Evolutionary conservation across 331 rosid genomes (phyloP), one percentile per base, ranked within the genome.

Genomic region (Arachis monticola): DNA sequence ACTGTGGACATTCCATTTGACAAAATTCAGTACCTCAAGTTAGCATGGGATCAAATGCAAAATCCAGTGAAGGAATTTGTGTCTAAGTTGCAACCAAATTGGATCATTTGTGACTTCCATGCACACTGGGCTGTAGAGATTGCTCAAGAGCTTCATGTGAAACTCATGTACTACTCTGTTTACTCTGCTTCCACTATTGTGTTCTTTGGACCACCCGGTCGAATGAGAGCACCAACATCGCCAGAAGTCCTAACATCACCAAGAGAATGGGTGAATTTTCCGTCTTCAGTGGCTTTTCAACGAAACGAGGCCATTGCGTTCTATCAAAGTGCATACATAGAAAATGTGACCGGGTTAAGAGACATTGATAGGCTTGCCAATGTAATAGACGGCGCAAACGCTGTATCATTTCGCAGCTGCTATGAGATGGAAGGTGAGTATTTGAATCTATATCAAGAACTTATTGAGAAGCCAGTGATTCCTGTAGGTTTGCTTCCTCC

Each of bases 401-500:
- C 66, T 1, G 10, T 73, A 5, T 32, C 67, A 1, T 5, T 75
- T 65, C 82, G 88, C 3, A 48, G 64, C 27, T 83, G 90, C 73
- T 13, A 62, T 7, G 90, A 83, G 47, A 62, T 83, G 53, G 90
- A 81, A 38, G 82, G 83, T 45, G 84, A 83, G 10, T 86, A 80
- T 72, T 44, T 86, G 47, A 71, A 67, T 10, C 46, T 61, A 12
- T 59, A 50, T 7, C 41, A 69, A 48, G 72, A 83, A 12, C 44
- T 56, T 10, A 47, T 14, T 10, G 69, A 52, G 42, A 83, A 78
- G 64, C 77, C 62, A 44, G 83, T 86, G 77, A 78, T 86, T 75
- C 82, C 85, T 5, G 17, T 67, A 31, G 87, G 90, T 60, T 53
- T 83, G 11, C 76, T 83, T 22, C 83, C 87, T 10, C 67, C 59